Conservation (phyloP, 2,329 filamentous ascomycete genomes). For the Scopulariopsis brevicaulis region DNA sequence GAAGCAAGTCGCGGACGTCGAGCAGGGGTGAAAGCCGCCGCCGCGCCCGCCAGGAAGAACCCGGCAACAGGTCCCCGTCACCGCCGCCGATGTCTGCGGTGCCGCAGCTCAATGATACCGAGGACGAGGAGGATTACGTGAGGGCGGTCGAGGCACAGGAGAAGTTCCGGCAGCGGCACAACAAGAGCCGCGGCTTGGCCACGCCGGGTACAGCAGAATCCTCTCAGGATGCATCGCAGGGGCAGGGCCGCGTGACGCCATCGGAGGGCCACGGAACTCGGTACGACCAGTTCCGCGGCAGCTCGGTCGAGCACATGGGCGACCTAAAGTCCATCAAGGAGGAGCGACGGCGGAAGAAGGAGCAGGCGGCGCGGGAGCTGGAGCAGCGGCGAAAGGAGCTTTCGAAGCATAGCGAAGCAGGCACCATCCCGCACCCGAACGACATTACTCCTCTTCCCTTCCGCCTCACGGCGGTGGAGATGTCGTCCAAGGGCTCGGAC, state of each 20-base stretch:
- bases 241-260: background rate
- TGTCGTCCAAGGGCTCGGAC: constrained; percentile 24
- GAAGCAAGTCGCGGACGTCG: constrained; percentile 25
- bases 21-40: constrained; percentile 34
- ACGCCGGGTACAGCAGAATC: background rate
- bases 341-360: constrained; percentile 56
- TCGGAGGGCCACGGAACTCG: background rate
- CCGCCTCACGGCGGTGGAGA: constrained; percentile 12
- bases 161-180: constrained; percentile 42
- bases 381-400: constrained; percentile 81
- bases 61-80: constrained; percentile 16
- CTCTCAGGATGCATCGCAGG: constrained; percentile 11
- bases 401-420: constrained; percentile 67
- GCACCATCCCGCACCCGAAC: constrained; percentile 66
- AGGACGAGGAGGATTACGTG: constrained; percentile 54
- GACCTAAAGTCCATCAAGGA: constrained; percentile 45
- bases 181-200: constrained; percentile 30
- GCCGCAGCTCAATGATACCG: constrained; percentile 39
- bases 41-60: constrained; percentile 47
- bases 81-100: constrained; percentile 49
- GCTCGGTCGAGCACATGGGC: constrained; percentile 35
- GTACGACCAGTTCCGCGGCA: constrained; percentile 16
- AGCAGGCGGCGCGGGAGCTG: constrained; percentile 70
- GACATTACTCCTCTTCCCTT: constrained; percentile 30
- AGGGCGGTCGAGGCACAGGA: constrained; percentile 42